phyloP scores from a whole-genome alignment of 1,284 basidiomycete species.

The Rhodotorula sp. region DNA sequence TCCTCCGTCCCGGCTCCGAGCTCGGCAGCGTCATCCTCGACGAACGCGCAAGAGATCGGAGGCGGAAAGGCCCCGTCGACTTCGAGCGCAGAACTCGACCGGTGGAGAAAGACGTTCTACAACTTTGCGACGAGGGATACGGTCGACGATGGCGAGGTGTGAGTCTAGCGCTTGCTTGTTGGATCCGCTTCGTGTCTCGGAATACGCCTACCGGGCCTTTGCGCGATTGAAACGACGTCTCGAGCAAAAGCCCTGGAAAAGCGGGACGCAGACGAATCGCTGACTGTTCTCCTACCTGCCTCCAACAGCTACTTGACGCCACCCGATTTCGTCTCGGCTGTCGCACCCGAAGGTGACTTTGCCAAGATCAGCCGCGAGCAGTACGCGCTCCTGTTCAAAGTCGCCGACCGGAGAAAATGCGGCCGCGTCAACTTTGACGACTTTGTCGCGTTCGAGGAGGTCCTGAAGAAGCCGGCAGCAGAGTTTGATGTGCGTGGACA shows the following conservation, averaged over 20 bases:
- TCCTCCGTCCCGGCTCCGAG: neutral
- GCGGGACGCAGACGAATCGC: neutral
- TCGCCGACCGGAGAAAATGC: slow-evolving; percentile 75
- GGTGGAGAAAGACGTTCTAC: slow-evolving; percentile 84
- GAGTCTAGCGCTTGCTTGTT: slow-evolving; percentile 49
- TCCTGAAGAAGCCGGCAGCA: slow-evolving; percentile 60
- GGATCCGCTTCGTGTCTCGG: no score
- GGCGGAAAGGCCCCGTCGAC: slow-evolving; percentile 43
- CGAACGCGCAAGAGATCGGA: neutral
- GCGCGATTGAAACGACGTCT: no score
- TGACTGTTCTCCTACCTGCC: neutral
- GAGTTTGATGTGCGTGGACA: slow-evolving; percentile 41
- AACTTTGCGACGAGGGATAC: slow-evolving; percentile 67
- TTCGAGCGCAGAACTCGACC: slow-evolving; percentile 74
- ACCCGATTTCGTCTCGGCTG: slow-evolving; percentile 85
- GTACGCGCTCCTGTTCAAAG: slow-evolving; percentile 73
- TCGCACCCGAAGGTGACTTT: slow-evolving; percentile 78
- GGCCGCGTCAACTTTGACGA: slow-evolving; percentile 89
- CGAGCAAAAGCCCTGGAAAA: neutral
- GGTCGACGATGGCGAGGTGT: slow-evolving; percentile 69
- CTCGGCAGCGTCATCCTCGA: neutral
- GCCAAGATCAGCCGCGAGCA: slow-evolving; percentile 79
- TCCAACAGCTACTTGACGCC: slow-evolving; percentile 68
- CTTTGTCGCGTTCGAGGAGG: slow-evolving; percentile 86
- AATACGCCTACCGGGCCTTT: no score